Base-by-base conservation (phyloP, 176 grass and related monocot species). In the Phyllostachys edulis region DNA sequence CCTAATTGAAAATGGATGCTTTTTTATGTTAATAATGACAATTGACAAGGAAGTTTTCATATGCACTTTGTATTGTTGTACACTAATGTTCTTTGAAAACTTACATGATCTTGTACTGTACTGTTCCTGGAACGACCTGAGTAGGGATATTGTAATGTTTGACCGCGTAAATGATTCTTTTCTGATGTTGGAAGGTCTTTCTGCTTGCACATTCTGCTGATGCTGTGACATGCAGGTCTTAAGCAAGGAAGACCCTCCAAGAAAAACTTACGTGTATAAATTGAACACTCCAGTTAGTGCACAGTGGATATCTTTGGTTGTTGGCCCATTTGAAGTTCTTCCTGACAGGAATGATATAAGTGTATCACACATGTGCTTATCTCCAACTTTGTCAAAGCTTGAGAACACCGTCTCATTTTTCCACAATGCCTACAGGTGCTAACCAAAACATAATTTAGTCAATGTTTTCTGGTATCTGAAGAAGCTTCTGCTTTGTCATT, bases 221-320 rank as follows among this genome's bases (percentile, higher is more conserved):
- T 81, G 67, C 21, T 66, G 65, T 49, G 32, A 80, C 63, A 80
- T 94, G 82, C 87, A 98, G 96, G 89, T 98, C 57, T 85, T 94
- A 73, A 89, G 87, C 87, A 98, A 95, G 81, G 93, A 93, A 80
- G 93, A 98, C 82, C 91, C 93, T 82, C 84, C 93, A 74, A 91
- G 89, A 65, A 98, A 98, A 88, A 98, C 96, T 78, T 98, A 85
- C 63, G 96, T 98, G 54, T 98, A 98, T 83, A 91, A 90, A 79
- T 81, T 98, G 85, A 93, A 54, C 75, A 87, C 93, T 77, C 93
- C 96, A 71, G 93, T 98, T 81, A 92, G 83, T 92, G 93, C 96
- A 83, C 88, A 85, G 76, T 90, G 93, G 91, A 98, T 98, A 93
- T 95, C 96, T 16, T 90, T 98, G 85, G 89, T 85, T 83, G 96